These are phyloP conservation scores for Spergularia azorica DNA, from an alignment of 179 eudicot genomes.

Conservation along the genomic window DNA sequence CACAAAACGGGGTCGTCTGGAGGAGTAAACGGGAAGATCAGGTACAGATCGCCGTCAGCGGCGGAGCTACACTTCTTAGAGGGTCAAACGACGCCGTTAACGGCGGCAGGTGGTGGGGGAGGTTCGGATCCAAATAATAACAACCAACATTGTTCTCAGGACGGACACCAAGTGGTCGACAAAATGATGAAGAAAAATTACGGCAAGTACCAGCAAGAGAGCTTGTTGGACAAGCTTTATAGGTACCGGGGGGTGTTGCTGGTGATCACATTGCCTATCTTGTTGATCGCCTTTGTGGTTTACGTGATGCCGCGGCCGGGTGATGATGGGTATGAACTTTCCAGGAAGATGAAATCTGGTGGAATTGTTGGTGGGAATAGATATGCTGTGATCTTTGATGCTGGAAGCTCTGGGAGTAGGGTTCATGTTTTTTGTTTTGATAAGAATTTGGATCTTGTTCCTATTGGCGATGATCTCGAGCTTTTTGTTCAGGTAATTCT, in stretches of 20 bases:
- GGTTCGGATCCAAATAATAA: background rate
- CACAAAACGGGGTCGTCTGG: constrained; percentile 40
- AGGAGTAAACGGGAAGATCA: constrained; percentile 71
- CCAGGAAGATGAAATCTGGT: constrained; percentile 30
- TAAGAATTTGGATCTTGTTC: constrained; percentile 69
- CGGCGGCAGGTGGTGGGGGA: constrained; percentile 16
- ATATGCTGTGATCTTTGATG: constrained; percentile 88
- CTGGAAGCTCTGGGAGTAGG: constrained; percentile 91
- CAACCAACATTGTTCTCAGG: constrained; percentile 22
- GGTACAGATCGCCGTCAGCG: constrained; percentile 86
- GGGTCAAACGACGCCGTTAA: constrained; percentile 29
- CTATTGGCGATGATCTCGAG: constrained; percentile 81
- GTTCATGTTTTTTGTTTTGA: constrained; percentile 91
- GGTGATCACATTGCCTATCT: constrained; percentile 60
- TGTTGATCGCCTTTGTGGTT: constrained; percentile 56
- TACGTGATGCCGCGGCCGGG: constrained; percentile 55
- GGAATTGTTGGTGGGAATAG: constrained; percentile 12
- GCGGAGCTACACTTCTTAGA: constrained; percentile 57
- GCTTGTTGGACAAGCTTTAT: constrained; percentile 51
- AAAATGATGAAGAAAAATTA: constrained; percentile 54
- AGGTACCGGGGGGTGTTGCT: constrained; percentile 57
- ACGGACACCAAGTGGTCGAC: constrained; percentile 34
- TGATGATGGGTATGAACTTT: constrained; percentile 16
- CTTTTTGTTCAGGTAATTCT: constrained; percentile 72
- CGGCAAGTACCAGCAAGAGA: constrained; percentile 42